Conservation (phyloP, 305 asterid genomes). For the Fraxinus xanthoxyloides region DNA sequence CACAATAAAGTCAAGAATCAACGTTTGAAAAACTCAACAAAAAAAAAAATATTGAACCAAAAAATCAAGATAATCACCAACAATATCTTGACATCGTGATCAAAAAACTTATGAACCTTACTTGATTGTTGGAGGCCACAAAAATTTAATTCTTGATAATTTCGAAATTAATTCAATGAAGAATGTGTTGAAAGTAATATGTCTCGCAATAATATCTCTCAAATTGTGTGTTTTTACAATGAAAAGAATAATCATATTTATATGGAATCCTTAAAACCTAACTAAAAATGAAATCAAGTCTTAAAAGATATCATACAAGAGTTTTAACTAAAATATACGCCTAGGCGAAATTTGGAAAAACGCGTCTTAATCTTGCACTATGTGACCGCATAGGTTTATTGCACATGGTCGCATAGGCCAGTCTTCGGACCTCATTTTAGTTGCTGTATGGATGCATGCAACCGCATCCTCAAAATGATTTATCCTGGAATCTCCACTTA, state of each 20-base stretch:
- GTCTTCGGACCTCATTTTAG: neutral
- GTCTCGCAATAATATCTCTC: too few relatives aligned
- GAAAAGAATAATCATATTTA: too few relatives aligned
- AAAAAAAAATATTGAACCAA: neutral
- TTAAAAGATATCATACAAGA: too few relatives aligned
- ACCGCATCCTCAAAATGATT: neutral
- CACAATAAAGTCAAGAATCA: neutral
- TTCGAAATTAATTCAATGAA: too few relatives aligned
- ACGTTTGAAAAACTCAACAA: neutral
- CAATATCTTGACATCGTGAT: neutral
- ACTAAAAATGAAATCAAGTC: neutral
- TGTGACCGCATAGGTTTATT: neutral
- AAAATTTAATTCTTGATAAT: too few relatives aligned
- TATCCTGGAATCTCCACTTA: neutral
- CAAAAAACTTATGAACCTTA: too few relatives aligned
- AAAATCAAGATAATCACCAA: too few relatives aligned
- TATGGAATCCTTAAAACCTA: neutral
- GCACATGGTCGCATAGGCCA: neutral
- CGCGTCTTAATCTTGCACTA: neutral
- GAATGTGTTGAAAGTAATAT: too few relatives aligned
- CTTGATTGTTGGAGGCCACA: too few relatives aligned
- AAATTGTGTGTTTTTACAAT: too few relatives aligned
- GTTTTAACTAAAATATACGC: neutral
- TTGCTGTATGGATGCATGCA: neutral
- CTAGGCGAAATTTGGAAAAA: neutral